Conservation (phyloP, 305 asterid genomes). For the Plantago lanceolata region DNA sequence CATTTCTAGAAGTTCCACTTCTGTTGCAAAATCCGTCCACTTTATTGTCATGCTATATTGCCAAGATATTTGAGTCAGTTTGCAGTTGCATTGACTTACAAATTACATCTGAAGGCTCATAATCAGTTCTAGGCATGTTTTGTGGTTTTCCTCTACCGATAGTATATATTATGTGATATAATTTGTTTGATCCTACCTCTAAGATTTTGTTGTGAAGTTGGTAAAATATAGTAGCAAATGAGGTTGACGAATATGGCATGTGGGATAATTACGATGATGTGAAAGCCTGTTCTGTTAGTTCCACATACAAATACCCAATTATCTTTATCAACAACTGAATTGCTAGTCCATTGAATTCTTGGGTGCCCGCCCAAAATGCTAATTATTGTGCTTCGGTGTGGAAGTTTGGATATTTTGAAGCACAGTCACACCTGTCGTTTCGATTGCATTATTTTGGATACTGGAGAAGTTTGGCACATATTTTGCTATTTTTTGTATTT, state of each 20-base stretch:
- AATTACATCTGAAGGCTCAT: not conserved
- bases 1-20: not conserved
- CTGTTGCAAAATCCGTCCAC: not conserved
- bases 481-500: not conserved
- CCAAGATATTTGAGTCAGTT: not conserved
- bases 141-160: not conserved
- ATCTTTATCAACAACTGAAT: too few relatives aligned
- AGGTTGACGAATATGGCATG: not conserved
- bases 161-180: not conserved
- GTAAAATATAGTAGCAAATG: not conserved
- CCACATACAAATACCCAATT: not conserved
- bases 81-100: not conserved
- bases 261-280: slow-evolving; percentile 4
- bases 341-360: not conserved
- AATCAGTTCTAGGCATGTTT: not conserved
- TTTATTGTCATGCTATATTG: too few relatives aligned
- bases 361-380: not conserved
- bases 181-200: not conserved
- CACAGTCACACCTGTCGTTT: slow-evolving; percentile 3
- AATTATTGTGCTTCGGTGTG: slow-evolving; percentile 6
- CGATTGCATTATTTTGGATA: slow-evolving; percentile 1
- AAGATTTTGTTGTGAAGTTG: not conserved
- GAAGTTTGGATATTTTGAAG: slow-evolving; percentile 9
- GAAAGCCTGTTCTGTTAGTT: slow-evolving; percentile 8
- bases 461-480: not conserved